Percentiles rank a stretch among this genome's conserved stretches.
Conservation (phyloP, 2,329 filamentous ascomycete species). For the Arachnomyces sp. region DNA sequence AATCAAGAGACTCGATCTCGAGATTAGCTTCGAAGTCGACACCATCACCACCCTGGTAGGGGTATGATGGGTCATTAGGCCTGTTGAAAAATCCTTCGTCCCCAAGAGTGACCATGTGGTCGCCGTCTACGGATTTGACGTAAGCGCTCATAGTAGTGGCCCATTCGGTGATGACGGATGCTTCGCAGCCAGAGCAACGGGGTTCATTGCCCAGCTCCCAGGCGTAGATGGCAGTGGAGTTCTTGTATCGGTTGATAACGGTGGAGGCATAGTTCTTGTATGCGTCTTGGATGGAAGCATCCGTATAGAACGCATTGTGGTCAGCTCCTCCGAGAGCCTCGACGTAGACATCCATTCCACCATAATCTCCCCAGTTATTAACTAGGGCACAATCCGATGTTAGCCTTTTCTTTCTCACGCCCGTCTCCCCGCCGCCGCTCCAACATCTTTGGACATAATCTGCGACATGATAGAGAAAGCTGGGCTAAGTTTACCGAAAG, state of each 20-base stretch:
- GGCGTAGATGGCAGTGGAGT: conserved; percentile 54
- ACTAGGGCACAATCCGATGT: conserved; percentile 45
- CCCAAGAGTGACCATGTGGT: conserved; percentile 57
- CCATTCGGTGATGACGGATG: conserved; percentile 54
- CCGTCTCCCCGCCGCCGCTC: too few species aligned
- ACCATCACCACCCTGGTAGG: conserved; percentile 46
- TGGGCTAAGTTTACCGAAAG: conserved; percentile 11
- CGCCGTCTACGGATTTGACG: conserved; percentile 55
- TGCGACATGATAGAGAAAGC: background rate
- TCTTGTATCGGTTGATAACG: conserved; percentile 53
- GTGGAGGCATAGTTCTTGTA: conserved; percentile 57
- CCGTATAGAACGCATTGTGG: conserved; percentile 52
- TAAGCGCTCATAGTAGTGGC: conserved; percentile 50
- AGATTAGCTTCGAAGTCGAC: conserved; percentile 47
- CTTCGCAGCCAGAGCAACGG: conserved; percentile 53
- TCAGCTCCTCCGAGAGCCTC: conserved; percentile 45
- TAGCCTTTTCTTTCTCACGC: too few species aligned
- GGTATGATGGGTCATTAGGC: conserved; percentile 45
- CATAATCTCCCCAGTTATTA: conserved; percentile 64
- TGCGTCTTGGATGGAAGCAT: conserved; percentile 45
- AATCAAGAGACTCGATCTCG: conserved; percentile 48
- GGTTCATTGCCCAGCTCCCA: conserved; percentile 65
- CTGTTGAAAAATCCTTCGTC: conserved; percentile 54
- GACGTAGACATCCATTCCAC: conserved; percentile 55
- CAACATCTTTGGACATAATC: conserved; percentile 34